Conservation (phyloP, 805 yeast species). For the Candida maltosa region DNA sequence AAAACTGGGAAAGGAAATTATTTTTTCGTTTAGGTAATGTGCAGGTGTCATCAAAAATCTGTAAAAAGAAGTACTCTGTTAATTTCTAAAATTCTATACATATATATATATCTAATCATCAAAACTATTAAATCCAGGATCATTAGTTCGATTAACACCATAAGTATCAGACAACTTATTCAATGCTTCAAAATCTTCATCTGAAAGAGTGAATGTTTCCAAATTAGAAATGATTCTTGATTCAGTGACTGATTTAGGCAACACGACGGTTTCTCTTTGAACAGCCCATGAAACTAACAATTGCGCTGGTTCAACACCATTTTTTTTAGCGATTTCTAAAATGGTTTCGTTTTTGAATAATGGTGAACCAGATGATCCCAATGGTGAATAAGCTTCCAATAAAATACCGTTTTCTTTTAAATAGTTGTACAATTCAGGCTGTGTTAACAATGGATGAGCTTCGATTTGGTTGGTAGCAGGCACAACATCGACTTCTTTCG, state of each 20-base stretch:
- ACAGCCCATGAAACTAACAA: conserved; percentile 39
- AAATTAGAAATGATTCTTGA: conserved; percentile 35
- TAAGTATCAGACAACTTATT: conserved; percentile 27
- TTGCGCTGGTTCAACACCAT: conserved; percentile 30
- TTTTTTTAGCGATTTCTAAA: conserved; percentile 25
- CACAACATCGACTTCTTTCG: conserved; percentile 45
- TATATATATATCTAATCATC: conserved; percentile 3
- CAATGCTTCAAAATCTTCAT: conserved; percentile 34
- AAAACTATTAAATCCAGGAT: conserved; percentile 16
- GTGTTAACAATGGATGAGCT: conserved; percentile 46
- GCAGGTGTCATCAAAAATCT: too few species aligned
- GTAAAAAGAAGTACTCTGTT: too few species aligned
- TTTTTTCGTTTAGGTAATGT: too few species aligned
- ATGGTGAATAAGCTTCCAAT: conserved; percentile 59
- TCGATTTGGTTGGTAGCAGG: conserved; percentile 80
- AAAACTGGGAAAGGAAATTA: too few species aligned
- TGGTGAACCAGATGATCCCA: conserved; percentile 35
- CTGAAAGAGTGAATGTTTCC: conserved; percentile 30
- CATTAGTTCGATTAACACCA: conserved; percentile 32
- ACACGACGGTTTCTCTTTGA: conserved; percentile 35
- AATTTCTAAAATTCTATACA: too few species aligned
- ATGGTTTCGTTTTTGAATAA: conserved; percentile 29
- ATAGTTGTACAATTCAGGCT: conserved; percentile 58
- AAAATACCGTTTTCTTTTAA: conserved; percentile 45
- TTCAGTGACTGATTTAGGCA: conserved; percentile 37